Conservation (phyloP, 2,329 filamentous ascomycete genomes). For the Hymenoscyphus occultus region DNA sequence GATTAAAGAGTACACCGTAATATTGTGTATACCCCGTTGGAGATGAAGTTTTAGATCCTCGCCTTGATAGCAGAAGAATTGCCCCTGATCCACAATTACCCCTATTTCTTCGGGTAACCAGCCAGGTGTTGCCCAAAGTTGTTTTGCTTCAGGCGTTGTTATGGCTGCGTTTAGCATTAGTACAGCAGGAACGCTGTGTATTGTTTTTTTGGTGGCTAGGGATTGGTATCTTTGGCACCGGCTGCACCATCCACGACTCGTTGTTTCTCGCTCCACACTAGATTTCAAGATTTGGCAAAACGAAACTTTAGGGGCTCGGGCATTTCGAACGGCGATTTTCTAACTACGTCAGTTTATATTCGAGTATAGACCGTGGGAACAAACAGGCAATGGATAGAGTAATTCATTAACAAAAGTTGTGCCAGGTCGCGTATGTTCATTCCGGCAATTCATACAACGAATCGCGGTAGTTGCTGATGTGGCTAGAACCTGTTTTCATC, state of each 20-base stretch:
- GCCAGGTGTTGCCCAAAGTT: constrained; percentile 82
- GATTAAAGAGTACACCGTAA: constrained; percentile 87
- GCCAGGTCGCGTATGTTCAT: constrained; percentile 77
- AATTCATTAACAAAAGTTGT: constrained; percentile 83
- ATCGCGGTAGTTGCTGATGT: constrained; percentile 72
- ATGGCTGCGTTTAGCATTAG: constrained; percentile 84
- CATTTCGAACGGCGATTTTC: constrained; percentile 48
- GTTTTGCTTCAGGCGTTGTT: constrained; percentile 66
- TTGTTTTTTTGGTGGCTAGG: constrained; percentile 78
- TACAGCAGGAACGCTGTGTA: constrained; percentile 79
- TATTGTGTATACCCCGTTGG: constrained; percentile 71
- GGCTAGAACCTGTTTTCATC: constrained; percentile 51
- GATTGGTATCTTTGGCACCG: constrained; percentile 89
- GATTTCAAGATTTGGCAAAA: constrained; percentile 93
- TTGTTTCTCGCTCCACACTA: constrained; percentile 85
- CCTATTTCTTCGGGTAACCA: constrained; percentile 95
- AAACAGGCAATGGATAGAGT: constrained; percentile 62
- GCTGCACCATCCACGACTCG: constrained; percentile 89
- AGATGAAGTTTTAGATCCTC: constrained; percentile 80
- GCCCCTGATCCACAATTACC: constrained; percentile 83
- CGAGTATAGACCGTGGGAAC: constrained; percentile 7
- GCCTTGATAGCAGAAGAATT: constrained; percentile 93
- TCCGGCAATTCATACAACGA: constrained; percentile 80
- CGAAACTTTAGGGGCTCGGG: constrained; percentile 54
- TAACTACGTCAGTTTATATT: constrained; percentile 30